Evolutionary conservation across 2,329 filamentous ascomycete species (phyloP).

Genomic region (Calonectria montana): DNA sequence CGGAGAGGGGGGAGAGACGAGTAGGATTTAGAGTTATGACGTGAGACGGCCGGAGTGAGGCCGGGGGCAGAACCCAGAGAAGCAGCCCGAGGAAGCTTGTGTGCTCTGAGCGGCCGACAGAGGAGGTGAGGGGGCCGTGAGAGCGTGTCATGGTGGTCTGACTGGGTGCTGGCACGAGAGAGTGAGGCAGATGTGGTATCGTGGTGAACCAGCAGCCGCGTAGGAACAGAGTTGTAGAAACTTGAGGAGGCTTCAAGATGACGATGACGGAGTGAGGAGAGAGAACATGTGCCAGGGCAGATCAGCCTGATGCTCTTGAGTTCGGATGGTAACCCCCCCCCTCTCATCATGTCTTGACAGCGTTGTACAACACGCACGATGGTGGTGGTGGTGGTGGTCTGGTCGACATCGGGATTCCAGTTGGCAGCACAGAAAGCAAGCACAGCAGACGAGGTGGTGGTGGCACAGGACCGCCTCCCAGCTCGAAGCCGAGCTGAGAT

Average conservation of each 20-base stretch:
- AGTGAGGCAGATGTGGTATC: neutral
- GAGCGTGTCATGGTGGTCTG: slow-evolving; percentile 32
- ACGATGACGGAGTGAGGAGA: neutral
- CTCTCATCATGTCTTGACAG: neutral
- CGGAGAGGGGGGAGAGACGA: neutral
- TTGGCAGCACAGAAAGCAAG: neutral
- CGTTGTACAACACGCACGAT: neutral
- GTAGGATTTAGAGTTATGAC: slow-evolving; percentile 40
- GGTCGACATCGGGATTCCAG: neutral
- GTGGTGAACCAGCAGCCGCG: neutral
- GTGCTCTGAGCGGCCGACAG: slow-evolving; percentile 12
- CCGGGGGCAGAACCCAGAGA: slow-evolving; percentile 1
- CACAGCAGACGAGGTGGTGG: neutral
- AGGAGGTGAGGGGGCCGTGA: slow-evolving; percentile 8
- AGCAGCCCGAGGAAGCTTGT: neutral
- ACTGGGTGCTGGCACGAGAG: neutral
- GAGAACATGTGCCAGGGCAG: neutral
- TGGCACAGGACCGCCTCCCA: neutral
- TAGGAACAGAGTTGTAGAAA: neutral
- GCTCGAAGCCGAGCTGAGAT: neutral
- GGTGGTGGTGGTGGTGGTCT: slow-evolving; percentile 6
- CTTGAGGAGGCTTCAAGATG: neutral
- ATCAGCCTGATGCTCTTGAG: neutral
- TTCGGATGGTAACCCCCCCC: neutral
- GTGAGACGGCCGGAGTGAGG: slow-evolving; percentile 34